phyloP scores from a whole-genome alignment of 345 rosid species.

The Moringa oleifera region DNA sequence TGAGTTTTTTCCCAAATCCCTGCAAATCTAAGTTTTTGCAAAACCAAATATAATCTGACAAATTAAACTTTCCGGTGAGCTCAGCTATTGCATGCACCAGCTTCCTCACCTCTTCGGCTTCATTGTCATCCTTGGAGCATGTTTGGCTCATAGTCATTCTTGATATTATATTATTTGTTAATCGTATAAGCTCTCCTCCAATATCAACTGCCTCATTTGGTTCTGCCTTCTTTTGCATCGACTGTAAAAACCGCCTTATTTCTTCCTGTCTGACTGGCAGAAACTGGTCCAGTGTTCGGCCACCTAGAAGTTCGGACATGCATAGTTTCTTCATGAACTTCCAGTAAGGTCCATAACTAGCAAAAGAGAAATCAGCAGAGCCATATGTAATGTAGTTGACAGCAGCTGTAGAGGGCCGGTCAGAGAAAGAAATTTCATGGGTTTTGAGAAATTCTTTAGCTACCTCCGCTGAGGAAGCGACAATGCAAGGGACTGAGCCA shows the following conservation, averaged over 20 bases:
- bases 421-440: constrained; percentile 41
- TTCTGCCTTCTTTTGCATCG: constrained; percentile 32
- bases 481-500: constrained; percentile 47
- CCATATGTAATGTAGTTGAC: constrained; percentile 71
- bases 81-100: constrained; percentile 52
- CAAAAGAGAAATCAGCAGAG: constrained; percentile 59
- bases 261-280: constrained; percentile 43
- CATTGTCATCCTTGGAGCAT: constrained; percentile 28
- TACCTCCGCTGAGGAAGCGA: constrained; percentile 50
- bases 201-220: constrained; percentile 35
- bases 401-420: constrained; percentile 37
- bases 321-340: constrained; percentile 76
- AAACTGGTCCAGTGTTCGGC: constrained; percentile 41
- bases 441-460: constrained; percentile 65
- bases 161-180: constrained; percentile 54
- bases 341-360: constrained; percentile 62
- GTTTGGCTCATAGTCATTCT: constrained; percentile 54
- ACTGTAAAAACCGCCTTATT: constrained; percentile 29
- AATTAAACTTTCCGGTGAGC: constrained; percentile 49
- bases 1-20: constrained; percentile 51
- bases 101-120: constrained; percentile 41
- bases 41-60: constrained; percentile 69
- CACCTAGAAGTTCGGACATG: constrained; percentile 60
- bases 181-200: constrained; percentile 44
- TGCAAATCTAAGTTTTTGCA: constrained; percentile 57